A percentile compares a stretch with the other conserved stretches of the same genome.
These are phyloP conservation scores for Hydnomerulius pinastri DNA, from an alignment of 768 basidiomycete species.

Conservation along the genomic window DNA sequence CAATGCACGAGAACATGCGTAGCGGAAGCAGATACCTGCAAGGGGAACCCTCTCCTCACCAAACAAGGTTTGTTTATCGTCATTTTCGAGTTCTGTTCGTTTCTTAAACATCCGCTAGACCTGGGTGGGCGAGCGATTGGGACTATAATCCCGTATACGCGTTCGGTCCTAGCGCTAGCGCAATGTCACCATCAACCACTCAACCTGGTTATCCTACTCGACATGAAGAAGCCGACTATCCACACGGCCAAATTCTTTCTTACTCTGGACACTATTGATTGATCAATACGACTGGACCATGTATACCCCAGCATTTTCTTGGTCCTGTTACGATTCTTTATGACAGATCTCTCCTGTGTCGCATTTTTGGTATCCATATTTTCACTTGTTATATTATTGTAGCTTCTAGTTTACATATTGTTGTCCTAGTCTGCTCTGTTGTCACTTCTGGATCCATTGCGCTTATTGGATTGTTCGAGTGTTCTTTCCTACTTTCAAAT, in stretches of 20 bases:
- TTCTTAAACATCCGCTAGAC: conserved; percentile 3
- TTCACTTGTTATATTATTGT: conserved; percentile 7
- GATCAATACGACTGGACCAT: background rate
- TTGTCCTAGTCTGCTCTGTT: conserved; percentile 6
- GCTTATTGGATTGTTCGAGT: too few relatives aligned
- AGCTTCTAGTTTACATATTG: conserved; percentile 16
- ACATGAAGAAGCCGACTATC: conserved; percentile 2
- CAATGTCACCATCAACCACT: background rate
- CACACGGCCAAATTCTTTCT: conserved; percentile 10
- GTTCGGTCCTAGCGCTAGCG: conserved; percentile 10
- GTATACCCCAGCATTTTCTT: conserved; percentile 2
- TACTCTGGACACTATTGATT: conserved; percentile 16
- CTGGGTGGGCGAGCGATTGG: conserved; percentile 24
- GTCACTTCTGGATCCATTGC: background rate
- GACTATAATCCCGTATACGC: conserved; percentile 8
- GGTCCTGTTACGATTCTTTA: conserved; percentile 6
- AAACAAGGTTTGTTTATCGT: conserved; percentile 12
- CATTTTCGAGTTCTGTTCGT: background rate
- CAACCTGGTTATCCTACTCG: conserved; percentile 6
- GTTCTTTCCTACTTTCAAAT: too few relatives aligned
- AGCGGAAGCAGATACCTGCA: background rate
- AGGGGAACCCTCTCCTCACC: background rate
- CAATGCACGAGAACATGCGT: conserved; percentile 4
- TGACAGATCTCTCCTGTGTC: background rate
- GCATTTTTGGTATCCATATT: conserved; percentile 2